Percentiles rank a stretch among this genome's conserved stretches.
Evolutionary conservation across 345 rosid genomes (phyloP).

Genomic region (Moringa oleifera): DNA sequence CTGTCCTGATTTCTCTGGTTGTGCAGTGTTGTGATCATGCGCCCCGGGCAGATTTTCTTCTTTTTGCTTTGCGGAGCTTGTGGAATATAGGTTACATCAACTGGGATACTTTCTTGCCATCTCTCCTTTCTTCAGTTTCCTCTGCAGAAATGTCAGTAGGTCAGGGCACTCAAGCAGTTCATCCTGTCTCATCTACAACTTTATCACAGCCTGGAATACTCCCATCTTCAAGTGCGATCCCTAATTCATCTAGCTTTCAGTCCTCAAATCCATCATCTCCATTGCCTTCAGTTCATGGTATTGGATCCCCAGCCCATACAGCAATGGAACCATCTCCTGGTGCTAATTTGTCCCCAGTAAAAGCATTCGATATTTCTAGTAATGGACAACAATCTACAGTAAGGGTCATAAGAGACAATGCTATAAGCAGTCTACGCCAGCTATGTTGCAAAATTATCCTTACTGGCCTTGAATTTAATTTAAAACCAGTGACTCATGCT

Average conservation of each 20-base stretch:
- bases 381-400: slow-evolving; percentile 40
- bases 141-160: slow-evolving; percentile 57
- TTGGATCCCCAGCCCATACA: slow-evolving; percentile 76
- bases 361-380: slow-evolving; percentile 44
- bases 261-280: slow-evolving; percentile 58
- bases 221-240: slow-evolving; percentile 38
- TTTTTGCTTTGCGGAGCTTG: slow-evolving; percentile 77
- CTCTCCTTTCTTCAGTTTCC: slow-evolving; percentile 80
- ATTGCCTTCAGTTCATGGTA: slow-evolving; percentile 60
- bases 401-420: slow-evolving; percentile 52
- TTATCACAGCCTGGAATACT: slow-evolving; percentile 58
- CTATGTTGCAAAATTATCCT: slow-evolving; percentile 88
- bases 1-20: slow-evolving; percentile 73
- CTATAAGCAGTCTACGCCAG: slow-evolving; percentile 70
- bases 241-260: slow-evolving; percentile 58
- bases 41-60: slow-evolving; percentile 88
- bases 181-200: slow-evolving; percentile 48
- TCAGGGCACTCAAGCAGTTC: slow-evolving; percentile 56
- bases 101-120: slow-evolving; percentile 82
- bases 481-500: slow-evolving; percentile 84
- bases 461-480: slow-evolving; percentile 57
- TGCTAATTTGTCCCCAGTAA: slow-evolving; percentile 50
- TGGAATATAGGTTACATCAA: slow-evolving; percentile 68
- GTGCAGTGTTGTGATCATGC: slow-evolving; percentile 78
- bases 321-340: slow-evolving; percentile 55